Evolutionary conservation across 1,284 basidiomycete genomes (phyloP).

Genomic region (Heterobasidion parviporum): DNA sequence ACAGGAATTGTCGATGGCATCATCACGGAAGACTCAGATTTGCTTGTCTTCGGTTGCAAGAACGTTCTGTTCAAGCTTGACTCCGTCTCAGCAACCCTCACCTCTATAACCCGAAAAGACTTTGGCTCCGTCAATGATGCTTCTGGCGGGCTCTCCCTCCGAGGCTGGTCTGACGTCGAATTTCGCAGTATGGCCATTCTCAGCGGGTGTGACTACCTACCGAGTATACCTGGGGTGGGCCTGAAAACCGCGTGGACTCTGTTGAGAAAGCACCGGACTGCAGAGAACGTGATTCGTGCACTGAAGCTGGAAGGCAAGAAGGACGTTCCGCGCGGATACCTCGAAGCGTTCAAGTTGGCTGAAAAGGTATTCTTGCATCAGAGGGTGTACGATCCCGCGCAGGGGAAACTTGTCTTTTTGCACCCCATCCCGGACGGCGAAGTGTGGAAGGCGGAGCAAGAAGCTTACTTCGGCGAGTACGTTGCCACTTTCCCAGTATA

Average conservation of each 20-base stretch:
- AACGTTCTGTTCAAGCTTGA: slow-evolving; percentile 87
- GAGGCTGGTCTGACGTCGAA: slow-evolving; percentile 84
- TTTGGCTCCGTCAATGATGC: slow-evolving; percentile 53
- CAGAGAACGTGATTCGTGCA: slow-evolving; percentile 79
- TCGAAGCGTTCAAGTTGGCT: slow-evolving; percentile 66
- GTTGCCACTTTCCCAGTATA: slow-evolving; percentile 15
- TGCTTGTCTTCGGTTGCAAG: slow-evolving; percentile 93
- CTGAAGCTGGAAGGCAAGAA: slow-evolving; percentile 83
- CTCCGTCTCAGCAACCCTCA: slow-evolving; percentile 61
- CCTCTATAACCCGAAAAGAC: slow-evolving; percentile 72
- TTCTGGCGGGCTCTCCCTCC: slow-evolving; percentile 62
- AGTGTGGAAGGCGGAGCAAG: slow-evolving; percentile 50
- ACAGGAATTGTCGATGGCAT: slow-evolving; percentile 83
- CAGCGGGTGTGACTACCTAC: slow-evolving; percentile 95
- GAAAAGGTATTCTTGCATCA: slow-evolving; percentile 95
- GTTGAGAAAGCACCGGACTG: slow-evolving; percentile 78
- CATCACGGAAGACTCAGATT: slow-evolving; percentile 96
- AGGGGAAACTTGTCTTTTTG: slow-evolving; percentile 62
- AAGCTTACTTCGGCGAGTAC: slow-evolving; percentile 75
- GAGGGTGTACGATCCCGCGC: slow-evolving; percentile 79
- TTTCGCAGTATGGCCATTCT: slow-evolving; percentile 96
- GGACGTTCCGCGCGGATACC: slow-evolving; percentile 70
- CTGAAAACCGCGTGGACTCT: slow-evolving; percentile 90
- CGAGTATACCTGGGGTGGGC: slow-evolving; percentile 90
- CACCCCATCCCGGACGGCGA: slow-evolving; percentile 45